Conservation (phyloP, 148 eudicot species). For the Beta vulgaris region DNA sequence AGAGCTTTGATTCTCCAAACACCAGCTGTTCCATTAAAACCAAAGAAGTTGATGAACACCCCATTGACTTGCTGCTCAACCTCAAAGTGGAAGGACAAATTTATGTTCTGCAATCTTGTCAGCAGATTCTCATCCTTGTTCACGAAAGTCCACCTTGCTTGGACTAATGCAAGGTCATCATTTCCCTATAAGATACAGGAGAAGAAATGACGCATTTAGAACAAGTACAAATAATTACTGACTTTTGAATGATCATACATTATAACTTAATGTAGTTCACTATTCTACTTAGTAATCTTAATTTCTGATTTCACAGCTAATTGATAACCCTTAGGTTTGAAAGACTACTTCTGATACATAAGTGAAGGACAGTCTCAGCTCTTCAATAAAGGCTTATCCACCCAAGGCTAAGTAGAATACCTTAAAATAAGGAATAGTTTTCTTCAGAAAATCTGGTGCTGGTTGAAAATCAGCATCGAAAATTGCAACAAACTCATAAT, state of each 20-base stretch:
- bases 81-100: constrained; percentile 91
- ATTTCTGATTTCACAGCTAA: not conserved
- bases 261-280: not conserved
- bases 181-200: constrained; percentile 50
- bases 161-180: constrained; percentile 84
- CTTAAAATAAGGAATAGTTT: constrained; percentile 87
- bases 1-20: constrained; percentile 96
- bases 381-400: constrained; percentile 2
- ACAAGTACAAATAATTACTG: not conserved
- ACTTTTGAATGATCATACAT: not conserved
- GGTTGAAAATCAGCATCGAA: constrained; percentile 99
- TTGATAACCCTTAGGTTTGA: not conserved
- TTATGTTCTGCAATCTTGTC: constrained; percentile 87
- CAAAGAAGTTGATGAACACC: constrained; percentile 85
- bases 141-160: constrained; percentile 92
- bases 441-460: constrained; percentile 80
- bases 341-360: not conserved
- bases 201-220: constrained; percentile 6
- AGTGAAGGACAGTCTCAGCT: not conserved
- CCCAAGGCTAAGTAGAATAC: constrained; percentile 33
- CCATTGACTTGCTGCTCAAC: constrained; percentile 99
- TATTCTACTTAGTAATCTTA: not conserved
- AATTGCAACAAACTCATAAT: constrained; percentile 92
- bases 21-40: constrained; percentile 99
- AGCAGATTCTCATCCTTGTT: constrained; percentile 95